Conservation (phyloP, 2,329 filamentous ascomycete species). For the Phoma sp. region DNA sequence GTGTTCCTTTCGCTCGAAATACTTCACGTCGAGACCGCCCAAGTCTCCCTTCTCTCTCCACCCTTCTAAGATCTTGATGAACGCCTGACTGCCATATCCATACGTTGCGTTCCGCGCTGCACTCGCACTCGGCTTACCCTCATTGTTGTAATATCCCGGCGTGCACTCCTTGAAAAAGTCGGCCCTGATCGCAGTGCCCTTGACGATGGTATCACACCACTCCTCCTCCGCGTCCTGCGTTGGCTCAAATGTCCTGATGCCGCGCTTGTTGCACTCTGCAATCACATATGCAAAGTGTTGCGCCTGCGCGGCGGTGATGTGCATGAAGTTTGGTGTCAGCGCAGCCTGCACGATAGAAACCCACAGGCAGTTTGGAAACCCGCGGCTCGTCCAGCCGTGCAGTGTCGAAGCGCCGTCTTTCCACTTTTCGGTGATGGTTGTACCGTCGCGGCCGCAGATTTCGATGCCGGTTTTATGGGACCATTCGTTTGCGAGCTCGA, state of each 20-base stretch:
- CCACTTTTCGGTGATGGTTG: constrained; percentile 58
- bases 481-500: constrained; percentile 43
- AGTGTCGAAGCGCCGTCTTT: constrained; percentile 58
- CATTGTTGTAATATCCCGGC: constrained; percentile 61
- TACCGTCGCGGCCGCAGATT: constrained; percentile 56
- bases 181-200: constrained; percentile 51
- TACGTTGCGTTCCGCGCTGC: constrained; percentile 39
- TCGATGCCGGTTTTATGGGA: constrained; percentile 45
- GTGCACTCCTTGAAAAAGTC: constrained; percentile 58
- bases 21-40: constrained; percentile 39
- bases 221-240: constrained; percentile 56
- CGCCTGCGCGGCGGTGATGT: constrained; percentile 35
- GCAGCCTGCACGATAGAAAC: constrained; percentile 29
- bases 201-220: constrained; percentile 55
- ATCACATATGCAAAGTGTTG: constrained; percentile 58
- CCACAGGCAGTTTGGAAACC: constrained; percentile 66
- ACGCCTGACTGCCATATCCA: constrained; percentile 40
- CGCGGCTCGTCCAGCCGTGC: constrained; percentile 58
- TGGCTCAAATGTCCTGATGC: constrained; percentile 53
- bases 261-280: constrained; percentile 41
- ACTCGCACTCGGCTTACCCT: constrained; percentile 22
- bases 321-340: constrained; percentile 37
- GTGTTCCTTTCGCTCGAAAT: neutral
- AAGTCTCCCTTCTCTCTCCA: constrained; percentile 42
- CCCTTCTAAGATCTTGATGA: constrained; percentile 40